Conservation (phyloP, 495 filamentous ascomycete genomes). For the Symbiotaphrina buchneri region DNA sequence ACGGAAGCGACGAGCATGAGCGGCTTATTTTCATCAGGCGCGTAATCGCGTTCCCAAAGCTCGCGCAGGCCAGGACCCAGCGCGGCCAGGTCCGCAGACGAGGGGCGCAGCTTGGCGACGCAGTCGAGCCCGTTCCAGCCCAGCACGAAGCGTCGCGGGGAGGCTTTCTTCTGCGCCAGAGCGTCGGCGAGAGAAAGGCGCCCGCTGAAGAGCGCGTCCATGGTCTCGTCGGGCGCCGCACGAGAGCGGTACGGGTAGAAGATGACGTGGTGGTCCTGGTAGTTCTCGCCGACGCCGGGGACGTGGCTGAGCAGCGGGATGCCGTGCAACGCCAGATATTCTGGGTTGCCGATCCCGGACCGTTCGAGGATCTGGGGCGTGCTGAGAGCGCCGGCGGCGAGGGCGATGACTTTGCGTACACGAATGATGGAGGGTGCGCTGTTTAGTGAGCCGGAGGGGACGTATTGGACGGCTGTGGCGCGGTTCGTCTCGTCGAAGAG, state of each 20-base stretch:
- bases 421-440: neutral
- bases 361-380: conserved; percentile 1
- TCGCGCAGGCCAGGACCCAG: conserved; percentile 9
- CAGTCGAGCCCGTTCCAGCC: conserved; percentile 9
- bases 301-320: conserved; percentile 11
- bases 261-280: conserved; percentile 24
- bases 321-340: conserved; percentile 9
- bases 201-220: conserved; percentile 8
- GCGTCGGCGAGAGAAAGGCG: conserved; percentile 4
- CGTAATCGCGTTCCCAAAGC: conserved; percentile 8
- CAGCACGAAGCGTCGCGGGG: neutral
- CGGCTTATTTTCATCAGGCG: conserved; percentile 8
- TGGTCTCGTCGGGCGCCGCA: conserved; percentile 3
- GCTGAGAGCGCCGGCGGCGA: neutral
- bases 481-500: conserved; percentile 1
- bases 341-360: conserved; percentile 1
- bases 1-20: conserved; percentile 3
- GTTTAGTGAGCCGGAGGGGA: no score
- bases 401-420: neutral
- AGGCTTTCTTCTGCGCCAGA: conserved; percentile 5
- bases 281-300: conserved; percentile 24
- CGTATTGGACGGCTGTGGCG: neutral
- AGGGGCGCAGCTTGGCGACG: conserved; percentile 10
- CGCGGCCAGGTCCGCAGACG: conserved; percentile 5
- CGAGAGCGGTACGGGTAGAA: conserved; percentile 1